Base-by-base conservation (phyloP, 352 stramenopile genomes). In the Pythium volutum region DNA sequence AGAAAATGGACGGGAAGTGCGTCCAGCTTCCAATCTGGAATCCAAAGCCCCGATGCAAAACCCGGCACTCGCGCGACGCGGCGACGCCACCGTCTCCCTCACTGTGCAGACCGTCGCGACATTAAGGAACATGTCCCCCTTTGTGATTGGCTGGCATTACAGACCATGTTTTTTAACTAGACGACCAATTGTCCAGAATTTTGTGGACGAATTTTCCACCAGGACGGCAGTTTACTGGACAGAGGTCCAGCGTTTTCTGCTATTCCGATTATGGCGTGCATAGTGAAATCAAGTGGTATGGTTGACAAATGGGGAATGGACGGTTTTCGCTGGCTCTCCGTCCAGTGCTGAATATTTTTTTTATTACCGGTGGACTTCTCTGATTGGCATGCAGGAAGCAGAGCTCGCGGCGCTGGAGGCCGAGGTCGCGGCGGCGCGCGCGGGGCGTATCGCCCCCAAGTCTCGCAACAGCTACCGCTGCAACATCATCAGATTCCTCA, bases 271-370 rank as follows among this genome's bases (percentile, higher is more conserved):
- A 20, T 51, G 23, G 15, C 9, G 34, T 6, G 2, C n/a, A 33
- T 34, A 51, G 23, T 51, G 20, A n/a, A 51, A 51, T 15, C 27
- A 55, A 55, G 47, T 26, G 18, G 10, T 27, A 23, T 10, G 4
- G n/a, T n/a, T n/a, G n/a, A n/a, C 23, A 31, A n/a, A 15, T 8
- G 26, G 10, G 15, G 41, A 4, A 27, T 16, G n/a, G 15, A 9
- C 11, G 16, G 15, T 8, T 42, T 55, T 55, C 0, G 11, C 23
- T 27, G 51, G 51, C 49, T 29, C 16, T 15, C 16, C 51, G 51
- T 59, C 51, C 51, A 49, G 20, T 26, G 51, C 51, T n/a, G n/a
- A 59, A 59, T 29, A 43, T 55, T 39, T n/a, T 45, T 56, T 33
- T 29, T 11, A 31, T 22, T 14, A 25, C 2, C 15, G 47, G 12